Conservation (phyloP, 23 red algal species). For the Cyanidiococcus yangmingshanensis region DNA sequence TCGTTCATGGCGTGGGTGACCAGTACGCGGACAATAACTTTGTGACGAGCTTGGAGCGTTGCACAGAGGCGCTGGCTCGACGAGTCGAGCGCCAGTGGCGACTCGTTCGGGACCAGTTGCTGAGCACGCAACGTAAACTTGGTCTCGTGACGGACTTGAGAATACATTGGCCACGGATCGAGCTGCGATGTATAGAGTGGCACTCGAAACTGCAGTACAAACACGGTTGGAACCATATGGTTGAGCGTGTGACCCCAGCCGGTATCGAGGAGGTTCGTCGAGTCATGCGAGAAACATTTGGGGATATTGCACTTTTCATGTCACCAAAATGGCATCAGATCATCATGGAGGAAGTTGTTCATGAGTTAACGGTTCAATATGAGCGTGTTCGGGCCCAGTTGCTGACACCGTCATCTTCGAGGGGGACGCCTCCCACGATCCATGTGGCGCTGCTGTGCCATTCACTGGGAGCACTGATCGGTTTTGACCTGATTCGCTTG, state of each 20-base stretch:
- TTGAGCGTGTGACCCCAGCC: slow-evolving; percentile 17
- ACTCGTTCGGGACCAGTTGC: background rate
- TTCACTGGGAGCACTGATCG: slow-evolving; percentile 10
- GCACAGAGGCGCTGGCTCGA: background rate
- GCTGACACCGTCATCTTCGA: background rate
- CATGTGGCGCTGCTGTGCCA: slow-evolving; percentile 17
- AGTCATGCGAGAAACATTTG: slow-evolving; percentile 2
- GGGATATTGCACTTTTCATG: slow-evolving; percentile 21
- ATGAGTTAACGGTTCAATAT: background rate
- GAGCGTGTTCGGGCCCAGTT: background rate
- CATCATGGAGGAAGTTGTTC: slow-evolving; percentile 18
- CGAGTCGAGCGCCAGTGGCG: background rate
- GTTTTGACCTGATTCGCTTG: background rate
- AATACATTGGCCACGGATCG: background rate
- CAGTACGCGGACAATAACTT: slow-evolving; percentile 21
- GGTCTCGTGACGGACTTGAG: background rate
- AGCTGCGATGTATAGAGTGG: slow-evolving; percentile 17
- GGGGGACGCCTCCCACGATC: background rate
- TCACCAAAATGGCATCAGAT: slow-evolving; percentile 10
- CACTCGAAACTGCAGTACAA: slow-evolving; percentile 27
- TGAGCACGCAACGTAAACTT: background rate
- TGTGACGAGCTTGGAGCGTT: background rate
- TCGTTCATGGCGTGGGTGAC: slow-evolving; percentile 24
- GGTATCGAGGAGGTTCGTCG: slow-evolving; percentile 12
- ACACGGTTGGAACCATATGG: slow-evolving; percentile 12